Evolutionary conservation across 768 basidiomycete genomes (phyloP), one percentile per base, ranked within the genome.

Genomic region (Lentinula sp.): DNA sequence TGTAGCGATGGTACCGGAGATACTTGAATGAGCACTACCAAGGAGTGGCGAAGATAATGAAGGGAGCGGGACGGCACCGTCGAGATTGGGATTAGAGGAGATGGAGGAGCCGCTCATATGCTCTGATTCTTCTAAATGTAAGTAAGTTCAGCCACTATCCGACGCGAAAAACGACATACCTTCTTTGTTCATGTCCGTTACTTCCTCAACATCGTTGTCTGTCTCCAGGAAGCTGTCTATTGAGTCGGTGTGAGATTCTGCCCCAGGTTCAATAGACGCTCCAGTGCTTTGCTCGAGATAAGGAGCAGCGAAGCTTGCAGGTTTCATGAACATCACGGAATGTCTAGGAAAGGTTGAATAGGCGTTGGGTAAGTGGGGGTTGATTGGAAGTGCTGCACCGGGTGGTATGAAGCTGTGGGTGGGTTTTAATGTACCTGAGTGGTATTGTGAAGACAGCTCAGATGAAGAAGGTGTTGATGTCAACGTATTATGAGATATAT

Each of bases 301-400:
- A 34, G 50, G 34, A 13, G 15, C 7, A 49, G 21, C 48, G 28
- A 55, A 10, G 40, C 28, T 42, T 42, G 40, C 9, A 45, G 55
- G 37, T 7, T 6, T 56, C 15, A 32, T 15, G 15, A 42, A 6
- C 55, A 45, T 43, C 4, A 42, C 55, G 5, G 55, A 56, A 56
- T 56, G 55, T 13, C 55, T 56, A 10, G 55, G 55, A 18, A 56
- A 56, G 11, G 55, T 13, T 8, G 55, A 56, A n/a, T 42, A 32
- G 5, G 15, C 28, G 16, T 42, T 56, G 39, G 55, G 55, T 31
- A 43, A 45, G 40, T 56, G 40, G 7, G 40, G 55, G 21, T 18
- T 56, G n/a, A 28, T 23, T n/a, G 55, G 55, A 40, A 45, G 55
- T 21, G 55, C 55, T 40, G 55, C 55, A 42, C 55, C 55, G 21